Percentiles rank a stretch among this genome's conserved stretches.
phyloP scores from a whole-genome alignment of 2,329 filamentous ascomycete genomes.

The Calycina herbarum region DNA sequence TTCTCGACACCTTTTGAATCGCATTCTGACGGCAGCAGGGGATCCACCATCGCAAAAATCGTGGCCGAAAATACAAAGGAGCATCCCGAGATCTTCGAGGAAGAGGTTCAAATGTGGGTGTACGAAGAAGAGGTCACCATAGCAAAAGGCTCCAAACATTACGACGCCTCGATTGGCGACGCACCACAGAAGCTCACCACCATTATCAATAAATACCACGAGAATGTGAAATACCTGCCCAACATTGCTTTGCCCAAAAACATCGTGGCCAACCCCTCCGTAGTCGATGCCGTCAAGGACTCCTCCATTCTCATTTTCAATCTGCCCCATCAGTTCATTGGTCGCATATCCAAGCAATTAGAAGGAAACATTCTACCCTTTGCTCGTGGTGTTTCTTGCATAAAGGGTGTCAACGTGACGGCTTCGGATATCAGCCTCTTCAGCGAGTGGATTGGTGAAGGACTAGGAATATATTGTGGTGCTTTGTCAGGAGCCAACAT shows the following conservation, averaged over 20 bases:
- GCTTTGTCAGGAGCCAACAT: conserved; percentile 96
- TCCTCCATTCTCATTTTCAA: conserved; percentile 95
- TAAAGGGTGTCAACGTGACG: conserved; percentile 94
- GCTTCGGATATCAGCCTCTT: conserved; percentile 86
- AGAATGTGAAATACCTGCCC: conserved; percentile 98
- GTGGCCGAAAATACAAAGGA: conserved; percentile 86
- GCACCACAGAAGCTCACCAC: conserved; percentile 82
- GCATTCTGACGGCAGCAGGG: conserved; percentile 54
- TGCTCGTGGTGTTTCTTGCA: conserved; percentile 92
- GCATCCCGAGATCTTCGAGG: conserved; percentile 79
- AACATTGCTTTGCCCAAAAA: conserved; percentile 80
- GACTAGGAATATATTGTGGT: conserved; percentile 93
- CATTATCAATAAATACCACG: conserved; percentile 88
- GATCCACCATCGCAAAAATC: conserved; percentile 96
- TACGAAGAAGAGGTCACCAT: conserved; percentile 87
- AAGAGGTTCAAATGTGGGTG: conserved; percentile 97
- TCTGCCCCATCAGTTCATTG: conserved; percentile 93
- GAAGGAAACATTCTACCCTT: conserved; percentile 88
- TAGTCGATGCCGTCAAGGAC: conserved; percentile 76
- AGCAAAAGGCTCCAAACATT: conserved; percentile 69
- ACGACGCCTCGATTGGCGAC: conserved; percentile 59
- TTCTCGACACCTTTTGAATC: neutral
- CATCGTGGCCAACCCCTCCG: conserved; percentile 78
- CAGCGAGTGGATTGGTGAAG: conserved; percentile 89
- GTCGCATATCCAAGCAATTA: conserved; percentile 79